Evolutionary conservation across 176 grass and related monocot species (phyloP).

Genomic region (Carex myosuroides): DNA sequence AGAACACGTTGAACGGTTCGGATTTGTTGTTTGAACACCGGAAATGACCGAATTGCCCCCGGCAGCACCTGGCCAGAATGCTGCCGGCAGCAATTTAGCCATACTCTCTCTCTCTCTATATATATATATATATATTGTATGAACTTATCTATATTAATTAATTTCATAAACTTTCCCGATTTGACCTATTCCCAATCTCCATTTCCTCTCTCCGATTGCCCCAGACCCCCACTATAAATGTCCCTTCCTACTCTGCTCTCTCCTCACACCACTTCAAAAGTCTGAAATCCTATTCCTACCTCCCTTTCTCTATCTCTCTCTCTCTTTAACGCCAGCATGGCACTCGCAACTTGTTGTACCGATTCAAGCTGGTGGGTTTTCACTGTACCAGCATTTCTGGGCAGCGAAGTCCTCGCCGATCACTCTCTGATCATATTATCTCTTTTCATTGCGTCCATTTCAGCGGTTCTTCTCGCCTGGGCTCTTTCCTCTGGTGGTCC

Average conservation of each 20-base stretch:
- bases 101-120: no score
- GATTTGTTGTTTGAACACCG: no score
- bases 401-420: conserved; percentile 29
- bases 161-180: no score
- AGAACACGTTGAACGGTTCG: no score
- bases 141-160: no score
- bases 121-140: no score
- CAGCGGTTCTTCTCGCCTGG: conserved; percentile 31
- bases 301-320: background rate
- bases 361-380: conserved; percentile 56
- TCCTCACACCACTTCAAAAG: background rate
- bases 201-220: no score
- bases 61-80: no score
- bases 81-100: no score
- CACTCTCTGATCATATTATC: conserved; percentile 24
- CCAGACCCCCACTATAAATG: conserved; percentile 8
- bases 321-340: background rate
- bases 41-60: no score
- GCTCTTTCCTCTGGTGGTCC: conserved; percentile 40
- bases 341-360: conserved; percentile 11
- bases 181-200: no score
- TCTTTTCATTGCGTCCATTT: conserved; percentile 26
- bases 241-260: background rate
- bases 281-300: background rate
- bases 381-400: conserved; percentile 41